phyloP scores from a whole-genome alignment of 805 yeast species.

The Lipomyces kockii region DNA sequence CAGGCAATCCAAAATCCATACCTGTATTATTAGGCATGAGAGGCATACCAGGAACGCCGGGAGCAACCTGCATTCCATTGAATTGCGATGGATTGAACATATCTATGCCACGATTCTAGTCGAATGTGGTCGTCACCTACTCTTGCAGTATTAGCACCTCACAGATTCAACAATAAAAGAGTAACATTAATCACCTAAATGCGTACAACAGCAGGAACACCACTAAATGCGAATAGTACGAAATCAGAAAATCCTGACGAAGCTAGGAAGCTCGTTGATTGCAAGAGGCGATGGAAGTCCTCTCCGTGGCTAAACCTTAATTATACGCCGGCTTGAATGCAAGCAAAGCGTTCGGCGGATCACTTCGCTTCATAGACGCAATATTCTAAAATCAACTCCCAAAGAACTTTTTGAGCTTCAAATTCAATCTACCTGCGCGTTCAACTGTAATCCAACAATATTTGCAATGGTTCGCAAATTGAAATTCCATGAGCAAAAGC shows the following conservation, averaged over 20 bases:
- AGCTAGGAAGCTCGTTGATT: not conserved
- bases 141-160: not conserved
- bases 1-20: constrained; percentile 24
- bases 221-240: not conserved
- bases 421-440: not conserved
- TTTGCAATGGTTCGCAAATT: constrained; percentile 77
- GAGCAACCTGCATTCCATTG: not conserved
- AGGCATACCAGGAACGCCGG: not conserved
- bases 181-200: not conserved
- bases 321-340: not conserved
- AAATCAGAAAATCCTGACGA: not conserved
- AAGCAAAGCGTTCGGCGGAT: not conserved
- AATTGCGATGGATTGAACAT: constrained; percentile 3
- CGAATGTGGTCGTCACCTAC: not conserved
- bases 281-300: not conserved
- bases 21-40: constrained; percentile 1
- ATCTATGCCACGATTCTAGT: not conserved
- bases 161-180: not conserved
- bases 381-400: not conserved
- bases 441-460: not conserved
- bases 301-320: not conserved
- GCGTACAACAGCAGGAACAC: not conserved
- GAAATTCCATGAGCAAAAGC: constrained; percentile 93
- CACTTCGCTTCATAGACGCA: not conserved
- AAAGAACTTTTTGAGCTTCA: not conserved